Conservation (phyloP, 176 grass and related monocot genomes). For the Cocos nucifera region DNA sequence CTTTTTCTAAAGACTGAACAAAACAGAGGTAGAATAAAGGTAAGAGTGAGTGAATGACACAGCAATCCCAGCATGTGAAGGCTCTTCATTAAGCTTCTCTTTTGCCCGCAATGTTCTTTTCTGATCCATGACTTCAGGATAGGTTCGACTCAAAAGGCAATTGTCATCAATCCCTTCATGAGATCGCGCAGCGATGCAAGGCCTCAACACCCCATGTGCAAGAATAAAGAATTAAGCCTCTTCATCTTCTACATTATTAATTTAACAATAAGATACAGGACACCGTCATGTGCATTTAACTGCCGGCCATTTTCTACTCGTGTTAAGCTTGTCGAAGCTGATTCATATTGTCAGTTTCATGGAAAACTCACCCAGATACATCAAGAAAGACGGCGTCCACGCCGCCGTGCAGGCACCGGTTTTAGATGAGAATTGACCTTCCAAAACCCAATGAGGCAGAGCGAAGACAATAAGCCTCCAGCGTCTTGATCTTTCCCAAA, state of each 20-base stretch:
- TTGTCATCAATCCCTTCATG: neutral
- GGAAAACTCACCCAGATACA: no score
- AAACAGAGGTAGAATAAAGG: neutral
- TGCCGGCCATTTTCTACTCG: no score
- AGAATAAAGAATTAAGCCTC: neutral
- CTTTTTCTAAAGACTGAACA: neutral
- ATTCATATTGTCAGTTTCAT: no score
- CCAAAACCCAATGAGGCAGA: no score
- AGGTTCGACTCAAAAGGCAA: neutral
- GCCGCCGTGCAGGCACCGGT: no score
- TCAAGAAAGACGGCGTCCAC: no score
- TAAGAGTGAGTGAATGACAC: neutral
- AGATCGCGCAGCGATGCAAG: neutral
- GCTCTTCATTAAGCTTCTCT: neutral
- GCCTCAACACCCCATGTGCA: conserved; percentile 2
- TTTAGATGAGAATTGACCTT: no score
- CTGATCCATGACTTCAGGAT: neutral
- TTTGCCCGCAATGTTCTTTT: neutral
- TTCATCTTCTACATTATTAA: neutral
- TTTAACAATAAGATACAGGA: neutral
- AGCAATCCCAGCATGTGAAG: neutral
- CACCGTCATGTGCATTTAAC: neutral
- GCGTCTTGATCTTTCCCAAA: no score
- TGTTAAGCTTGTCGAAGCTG: no score
- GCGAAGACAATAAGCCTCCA: no score